These are phyloP conservation scores for Apiospora phragmitis DNA, from an alignment of 2,329 filamentous ascomycete genomes.

Conservation along the genomic window DNA sequence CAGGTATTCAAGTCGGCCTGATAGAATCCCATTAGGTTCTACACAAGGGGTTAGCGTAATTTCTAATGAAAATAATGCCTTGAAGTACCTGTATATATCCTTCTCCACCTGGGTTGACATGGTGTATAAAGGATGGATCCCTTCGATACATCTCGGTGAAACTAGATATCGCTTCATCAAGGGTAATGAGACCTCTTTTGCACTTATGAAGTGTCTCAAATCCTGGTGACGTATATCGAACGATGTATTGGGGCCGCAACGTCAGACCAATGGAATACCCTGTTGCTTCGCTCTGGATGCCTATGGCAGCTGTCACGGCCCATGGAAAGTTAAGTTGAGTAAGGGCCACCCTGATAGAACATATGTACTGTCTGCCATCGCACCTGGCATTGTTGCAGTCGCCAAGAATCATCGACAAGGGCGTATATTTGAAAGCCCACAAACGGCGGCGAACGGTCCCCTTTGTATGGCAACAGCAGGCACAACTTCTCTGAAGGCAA, in stretches of 20 bases:
- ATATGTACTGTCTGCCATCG: not conserved
- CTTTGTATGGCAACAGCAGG: not conserved
- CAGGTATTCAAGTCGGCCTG: not conserved
- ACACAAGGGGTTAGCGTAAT: not conserved
- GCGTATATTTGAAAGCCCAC: slow-evolving; percentile 10
- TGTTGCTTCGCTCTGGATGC: not conserved
- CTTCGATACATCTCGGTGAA: not conserved
- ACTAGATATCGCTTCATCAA: not conserved
- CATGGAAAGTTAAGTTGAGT: slow-evolving; percentile 4
- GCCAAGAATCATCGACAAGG: slow-evolving; percentile 1
- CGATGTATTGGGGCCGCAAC: not conserved
- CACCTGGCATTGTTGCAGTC: not conserved
- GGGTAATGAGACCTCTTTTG: not conserved
- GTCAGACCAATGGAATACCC: not conserved
- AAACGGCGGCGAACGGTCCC: not conserved
- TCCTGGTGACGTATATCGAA: slow-evolving; percentile 4
- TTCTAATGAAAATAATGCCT: not conserved
- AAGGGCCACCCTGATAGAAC: not conserved
- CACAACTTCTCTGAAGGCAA: not conserved
- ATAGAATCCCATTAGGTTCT: not conserved
- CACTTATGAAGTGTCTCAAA: not conserved
- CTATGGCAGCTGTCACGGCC: not conserved
- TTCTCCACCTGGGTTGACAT: slow-evolving; percentile 4
- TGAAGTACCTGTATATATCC: slow-evolving; percentile 6
- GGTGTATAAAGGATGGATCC: not conserved